Conservation (phyloP, 225 moss, liverwort and hornwort species). For the Asterella californica region DNA sequence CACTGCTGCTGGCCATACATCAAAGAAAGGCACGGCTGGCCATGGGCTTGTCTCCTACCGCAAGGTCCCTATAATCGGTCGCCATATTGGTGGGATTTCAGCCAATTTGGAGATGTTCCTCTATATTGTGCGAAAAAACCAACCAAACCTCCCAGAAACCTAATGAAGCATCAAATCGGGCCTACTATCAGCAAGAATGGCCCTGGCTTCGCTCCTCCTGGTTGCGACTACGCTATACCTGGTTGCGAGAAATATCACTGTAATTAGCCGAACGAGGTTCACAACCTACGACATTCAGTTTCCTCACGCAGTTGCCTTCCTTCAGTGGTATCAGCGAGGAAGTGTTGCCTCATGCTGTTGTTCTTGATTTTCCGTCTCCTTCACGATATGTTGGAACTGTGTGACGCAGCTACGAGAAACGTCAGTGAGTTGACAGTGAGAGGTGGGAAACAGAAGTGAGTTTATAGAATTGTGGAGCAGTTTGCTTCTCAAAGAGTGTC, state of each 20-base stretch:
- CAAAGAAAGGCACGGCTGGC: slow-evolving; percentile 52
- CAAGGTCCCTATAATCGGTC: slow-evolving; percentile 38
- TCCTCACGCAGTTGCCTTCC: too few relatives aligned
- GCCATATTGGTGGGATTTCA: slow-evolving; percentile 46
- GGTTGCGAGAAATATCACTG: slow-evolving; percentile 28
- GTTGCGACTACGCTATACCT: slow-evolving; percentile 31
- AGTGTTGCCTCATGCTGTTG: too few relatives aligned
- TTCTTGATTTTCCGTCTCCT: too few relatives aligned
- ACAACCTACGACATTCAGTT: too few relatives aligned
- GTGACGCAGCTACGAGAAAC: too few relatives aligned
- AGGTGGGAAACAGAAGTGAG: too few relatives aligned
- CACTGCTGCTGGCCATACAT: slow-evolving; percentile 50
- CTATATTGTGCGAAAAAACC: slow-evolving; percentile 34
- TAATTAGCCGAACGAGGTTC: slow-evolving; percentile 3
- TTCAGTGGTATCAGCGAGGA: too few relatives aligned
- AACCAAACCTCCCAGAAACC: slow-evolving; percentile 11
- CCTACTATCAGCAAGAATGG: slow-evolving; percentile 26
- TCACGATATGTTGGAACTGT: too few relatives aligned
- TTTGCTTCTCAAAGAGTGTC: too few relatives aligned
- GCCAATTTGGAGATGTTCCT: slow-evolving; percentile 42
- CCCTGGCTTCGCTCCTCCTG: slow-evolving; percentile 28
- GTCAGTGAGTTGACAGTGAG: too few relatives aligned
- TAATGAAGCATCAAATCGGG: slow-evolving; percentile 26
- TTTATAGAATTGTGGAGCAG: too few relatives aligned
- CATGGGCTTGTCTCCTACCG: slow-evolving; percentile 34